phyloP scores from a whole-genome alignment of 148 eudicot genomes.

The Persicaria maculosa region DNA sequence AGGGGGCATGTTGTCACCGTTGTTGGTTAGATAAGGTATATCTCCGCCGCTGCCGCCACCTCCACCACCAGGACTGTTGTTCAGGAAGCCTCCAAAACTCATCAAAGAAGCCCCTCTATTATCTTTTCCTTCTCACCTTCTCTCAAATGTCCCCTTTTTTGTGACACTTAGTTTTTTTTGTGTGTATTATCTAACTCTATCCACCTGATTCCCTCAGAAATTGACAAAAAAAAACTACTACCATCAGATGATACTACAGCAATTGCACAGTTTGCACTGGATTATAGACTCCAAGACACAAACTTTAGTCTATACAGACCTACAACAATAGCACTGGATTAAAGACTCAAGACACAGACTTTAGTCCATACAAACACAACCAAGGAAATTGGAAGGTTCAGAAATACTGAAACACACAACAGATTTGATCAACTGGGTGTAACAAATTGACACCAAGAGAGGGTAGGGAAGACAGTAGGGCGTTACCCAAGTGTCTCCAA shows the following conservation, averaged over 20 bases:
- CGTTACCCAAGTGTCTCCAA: conserved; percentile 79
- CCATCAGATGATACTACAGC: background rate
- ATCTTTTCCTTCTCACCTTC: conserved; percentile 6
- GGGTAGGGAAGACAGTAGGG: conserved; percentile 80
- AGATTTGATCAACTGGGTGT: background rate
- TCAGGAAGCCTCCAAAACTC: conserved; percentile 96
- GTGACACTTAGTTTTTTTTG: background rate
- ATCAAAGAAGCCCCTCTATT: conserved; percentile 30
- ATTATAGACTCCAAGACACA: background rate
- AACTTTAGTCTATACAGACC: background rate
- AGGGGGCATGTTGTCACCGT: conserved; percentile 39
- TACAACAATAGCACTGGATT: background rate
- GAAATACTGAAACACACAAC: background rate
- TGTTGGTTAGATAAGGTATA: conserved; percentile 26
- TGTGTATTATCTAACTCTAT: no score
- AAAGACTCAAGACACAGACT: background rate
- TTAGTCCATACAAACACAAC: background rate
- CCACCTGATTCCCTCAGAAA: background rate
- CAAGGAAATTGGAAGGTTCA: background rate
- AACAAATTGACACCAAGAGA: conserved; percentile 16
- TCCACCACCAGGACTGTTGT: conserved; percentile 34
- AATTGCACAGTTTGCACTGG: background rate
- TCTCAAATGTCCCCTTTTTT: background rate
- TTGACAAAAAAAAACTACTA: conserved; percentile 15
- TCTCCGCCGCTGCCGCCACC: conserved; percentile 32